Conservation (phyloP, 768 basidiomycete genomes). For the Leccinum arenicola region DNA sequence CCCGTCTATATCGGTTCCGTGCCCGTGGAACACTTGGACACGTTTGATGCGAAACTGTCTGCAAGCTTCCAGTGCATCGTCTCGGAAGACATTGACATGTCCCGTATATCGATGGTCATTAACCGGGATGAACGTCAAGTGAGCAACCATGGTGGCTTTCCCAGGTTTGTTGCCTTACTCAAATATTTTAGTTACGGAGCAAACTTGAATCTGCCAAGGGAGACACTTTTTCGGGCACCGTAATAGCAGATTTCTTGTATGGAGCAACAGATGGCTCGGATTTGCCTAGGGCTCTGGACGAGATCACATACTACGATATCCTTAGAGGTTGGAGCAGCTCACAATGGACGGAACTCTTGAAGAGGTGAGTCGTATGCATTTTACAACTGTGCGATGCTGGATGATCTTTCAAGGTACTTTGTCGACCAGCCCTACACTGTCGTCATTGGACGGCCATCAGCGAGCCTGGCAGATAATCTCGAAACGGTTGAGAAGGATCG, state of each 20-base stretch:
- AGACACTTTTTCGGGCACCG: slow-evolving; percentile 68
- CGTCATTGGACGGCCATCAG: slow-evolving; percentile 88
- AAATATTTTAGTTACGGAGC: slow-evolving; percentile 63
- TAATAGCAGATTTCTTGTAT: slow-evolving; percentile 86
- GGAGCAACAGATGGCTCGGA: slow-evolving; percentile 81
- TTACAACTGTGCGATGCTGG: slow-evolving; percentile 10
- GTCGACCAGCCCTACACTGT: slow-evolving; percentile 69
- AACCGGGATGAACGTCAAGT: slow-evolving; percentile 87
- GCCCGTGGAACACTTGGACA: slow-evolving; percentile 74
- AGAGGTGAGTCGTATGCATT: slow-evolving; percentile 50
- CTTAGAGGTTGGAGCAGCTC: slow-evolving; percentile 69
- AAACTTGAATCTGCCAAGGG: slow-evolving; percentile 81
- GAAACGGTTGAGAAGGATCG: slow-evolving; percentile 80
- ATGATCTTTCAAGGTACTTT: slow-evolving; percentile 59
- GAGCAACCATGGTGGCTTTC: slow-evolving; percentile 2
- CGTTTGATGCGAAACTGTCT: slow-evolving; percentile 65
- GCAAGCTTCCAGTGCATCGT: slow-evolving; percentile 68
- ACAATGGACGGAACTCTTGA: slow-evolving; percentile 76
- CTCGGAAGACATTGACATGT: slow-evolving; percentile 82
- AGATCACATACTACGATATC: slow-evolving; percentile 66
- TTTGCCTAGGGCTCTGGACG: slow-evolving; percentile 68
- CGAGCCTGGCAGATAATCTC: slow-evolving; percentile 72
- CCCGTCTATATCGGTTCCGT: slow-evolving; percentile 81
- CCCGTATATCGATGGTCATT: slow-evolving; percentile 83
- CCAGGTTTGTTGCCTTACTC: neutral